phyloP scores from a whole-genome alignment of 192 early-diverging fungal species.

The Haplosporangium gracile region DNA sequence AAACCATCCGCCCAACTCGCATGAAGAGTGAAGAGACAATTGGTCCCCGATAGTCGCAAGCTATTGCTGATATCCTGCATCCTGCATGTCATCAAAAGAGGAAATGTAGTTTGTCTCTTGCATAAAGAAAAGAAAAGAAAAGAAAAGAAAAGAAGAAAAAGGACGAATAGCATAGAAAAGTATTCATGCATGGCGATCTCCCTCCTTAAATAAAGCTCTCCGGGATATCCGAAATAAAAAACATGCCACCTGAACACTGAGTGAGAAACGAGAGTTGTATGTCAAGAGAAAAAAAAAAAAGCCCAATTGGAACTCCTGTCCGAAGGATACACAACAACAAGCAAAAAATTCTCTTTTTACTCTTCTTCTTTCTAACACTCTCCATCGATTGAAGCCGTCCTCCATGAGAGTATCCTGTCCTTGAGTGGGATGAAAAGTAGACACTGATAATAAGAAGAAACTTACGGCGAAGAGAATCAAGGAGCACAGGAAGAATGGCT shows the following conservation, averaged over 20 bases:
- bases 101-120: not conserved
- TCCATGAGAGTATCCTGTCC: not conserved
- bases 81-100: not conserved
- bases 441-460: not conserved
- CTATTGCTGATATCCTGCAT: not conserved
- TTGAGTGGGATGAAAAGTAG: not conserved
- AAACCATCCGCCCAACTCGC: not conserved
- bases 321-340: not conserved
- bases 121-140: not conserved
- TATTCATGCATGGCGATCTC: not conserved
- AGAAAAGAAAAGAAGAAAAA: not conserved
- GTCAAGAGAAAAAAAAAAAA: not conserved
- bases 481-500: slow-evolving; percentile 51
- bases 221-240: not conserved
- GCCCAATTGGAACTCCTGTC: not conserved
- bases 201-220: not conserved
- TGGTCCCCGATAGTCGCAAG: not conserved
- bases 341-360: slow-evolving; percentile 1
- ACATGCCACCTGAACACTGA: not conserved
- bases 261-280: not conserved
- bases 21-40: not conserved
- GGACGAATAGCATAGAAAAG: not conserved
- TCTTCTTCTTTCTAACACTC: not conserved
- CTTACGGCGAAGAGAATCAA: slow-evolving; percentile 48
- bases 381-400: not conserved